Percentiles rank a stretch among this genome's conserved stretches.
These are phyloP conservation scores for Diplotaxis tenuifolia DNA, from an alignment of 345 rosid genomes.

Conservation along the genomic window DNA sequence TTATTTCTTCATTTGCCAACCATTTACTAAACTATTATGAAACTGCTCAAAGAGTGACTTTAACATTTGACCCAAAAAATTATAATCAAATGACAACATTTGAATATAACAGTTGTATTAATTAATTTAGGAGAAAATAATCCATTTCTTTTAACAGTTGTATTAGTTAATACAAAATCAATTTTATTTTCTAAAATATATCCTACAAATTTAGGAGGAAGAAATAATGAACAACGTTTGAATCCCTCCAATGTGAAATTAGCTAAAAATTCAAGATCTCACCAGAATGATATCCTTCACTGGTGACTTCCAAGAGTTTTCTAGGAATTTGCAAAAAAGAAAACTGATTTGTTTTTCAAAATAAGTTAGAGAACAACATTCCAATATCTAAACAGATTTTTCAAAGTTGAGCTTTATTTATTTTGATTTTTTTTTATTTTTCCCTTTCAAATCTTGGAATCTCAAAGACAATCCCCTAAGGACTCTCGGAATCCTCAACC, in stretches of 20 bases:
- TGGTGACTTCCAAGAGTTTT: not conserved
- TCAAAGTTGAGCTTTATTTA: not conserved
- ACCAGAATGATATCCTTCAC: not conserved
- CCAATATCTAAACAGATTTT: not conserved
- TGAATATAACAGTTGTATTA: too few relatives aligned
- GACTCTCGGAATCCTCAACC: slow-evolving; percentile 15
- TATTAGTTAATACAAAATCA: not conserved
- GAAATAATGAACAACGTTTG: not conserved
- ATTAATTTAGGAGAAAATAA: too few relatives aligned
- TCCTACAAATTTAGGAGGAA: not conserved
- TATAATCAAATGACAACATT: not conserved
- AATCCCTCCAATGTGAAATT: not conserved
- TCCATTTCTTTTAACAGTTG: not conserved
- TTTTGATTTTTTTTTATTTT: too few relatives aligned
- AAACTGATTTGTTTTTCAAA: not conserved
- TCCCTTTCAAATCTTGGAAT: not conserved
- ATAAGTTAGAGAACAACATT: not conserved
- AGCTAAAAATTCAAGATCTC: not conserved
- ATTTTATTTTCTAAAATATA: not conserved
- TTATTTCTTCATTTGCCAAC: not conserved
- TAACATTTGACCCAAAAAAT: not conserved
- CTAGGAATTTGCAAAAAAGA: not conserved
- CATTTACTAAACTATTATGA: not conserved
- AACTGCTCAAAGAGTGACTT: not conserved
- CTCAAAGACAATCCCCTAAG: not conserved